Percentiles rank a stretch among this genome's conserved stretches.
Evolutionary conservation across 306 rosid species (phyloP).

Genomic region (Betula pendula): DNA sequence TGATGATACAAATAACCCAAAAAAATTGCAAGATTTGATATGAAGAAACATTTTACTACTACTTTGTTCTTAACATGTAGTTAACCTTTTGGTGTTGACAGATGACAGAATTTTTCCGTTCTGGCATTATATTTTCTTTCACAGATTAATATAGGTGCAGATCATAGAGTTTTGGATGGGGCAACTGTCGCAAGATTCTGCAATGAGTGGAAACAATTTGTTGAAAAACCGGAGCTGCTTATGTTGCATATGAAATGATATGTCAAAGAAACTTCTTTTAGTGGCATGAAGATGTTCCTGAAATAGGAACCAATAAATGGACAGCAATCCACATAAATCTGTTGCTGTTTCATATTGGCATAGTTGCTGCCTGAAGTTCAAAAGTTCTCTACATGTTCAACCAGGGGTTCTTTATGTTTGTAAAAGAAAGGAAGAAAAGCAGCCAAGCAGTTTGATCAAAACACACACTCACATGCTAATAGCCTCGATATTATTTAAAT

Average conservation of each 20-base stretch:
- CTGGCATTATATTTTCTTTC: conserved; percentile 13
- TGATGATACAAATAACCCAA: background rate
- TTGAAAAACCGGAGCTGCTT: conserved; percentile 79
- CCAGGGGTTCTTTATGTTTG: background rate
- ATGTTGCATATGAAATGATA: conserved; percentile 65
- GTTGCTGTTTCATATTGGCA: background rate
- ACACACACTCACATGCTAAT: too few species aligned
- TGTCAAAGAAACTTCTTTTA: background rate
- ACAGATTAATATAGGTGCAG: conserved; percentile 92
- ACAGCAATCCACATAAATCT: background rate
- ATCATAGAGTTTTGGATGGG: conserved; percentile 96
- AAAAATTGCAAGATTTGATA: background rate
- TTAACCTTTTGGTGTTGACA: background rate
- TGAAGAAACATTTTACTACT: background rate
- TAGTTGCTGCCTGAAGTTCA: background rate
- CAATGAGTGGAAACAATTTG: conserved; percentile 75
- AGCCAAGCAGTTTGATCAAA: background rate
- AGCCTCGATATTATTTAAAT: too few species aligned
- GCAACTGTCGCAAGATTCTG: conserved; percentile 95
- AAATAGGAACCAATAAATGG: background rate
- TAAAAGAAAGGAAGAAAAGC: background rate
- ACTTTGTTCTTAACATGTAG: background rate
- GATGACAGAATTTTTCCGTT: conserved; percentile 2
- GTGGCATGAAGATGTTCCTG: background rate
- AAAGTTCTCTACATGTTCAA: background rate